A percentile compares a stretch with the other conserved stretches of the same genome.
phyloP scores from a whole-genome alignment of 2,329 filamentous ascomycete genomes.

The Hypoxylon sp. region DNA sequence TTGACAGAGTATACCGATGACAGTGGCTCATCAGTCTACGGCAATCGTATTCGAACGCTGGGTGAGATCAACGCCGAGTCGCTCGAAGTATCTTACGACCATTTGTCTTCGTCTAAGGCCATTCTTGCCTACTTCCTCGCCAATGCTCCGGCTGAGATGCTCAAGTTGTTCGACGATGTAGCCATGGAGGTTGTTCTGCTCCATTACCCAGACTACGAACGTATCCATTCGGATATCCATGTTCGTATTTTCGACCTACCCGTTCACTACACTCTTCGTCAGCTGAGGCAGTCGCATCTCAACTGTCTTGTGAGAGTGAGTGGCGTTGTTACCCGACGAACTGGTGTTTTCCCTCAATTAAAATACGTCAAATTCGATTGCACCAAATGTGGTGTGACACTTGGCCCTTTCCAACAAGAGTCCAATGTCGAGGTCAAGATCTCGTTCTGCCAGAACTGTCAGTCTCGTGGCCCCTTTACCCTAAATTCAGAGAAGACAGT shows the following conservation, averaged over 20 bases:
- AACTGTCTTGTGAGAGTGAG: conserved; percentile 96
- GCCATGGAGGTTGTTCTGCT: conserved; percentile 96
- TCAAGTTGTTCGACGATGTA: conserved; percentile 96
- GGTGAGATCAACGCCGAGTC: conserved; percentile 98
- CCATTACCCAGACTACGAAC: conserved; percentile 97
- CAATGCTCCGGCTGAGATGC: conserved; percentile 93
- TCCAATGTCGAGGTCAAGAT: conserved; percentile 97
- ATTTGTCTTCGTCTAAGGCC: conserved; percentile 90
- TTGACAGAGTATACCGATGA: conserved; percentile 96
- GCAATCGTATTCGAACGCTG: conserved; percentile 92
- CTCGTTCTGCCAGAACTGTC: conserved; percentile 95
- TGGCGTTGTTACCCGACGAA: conserved; percentile 94
- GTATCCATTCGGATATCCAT: conserved; percentile 97
- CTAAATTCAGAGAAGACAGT: conserved; percentile 98
- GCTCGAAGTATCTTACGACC: conserved; percentile 95
- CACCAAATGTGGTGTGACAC: conserved; percentile 88
- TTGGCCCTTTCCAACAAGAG: conserved; percentile 98
- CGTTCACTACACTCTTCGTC: conserved; percentile 93
- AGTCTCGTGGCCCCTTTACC: conserved; percentile 93
- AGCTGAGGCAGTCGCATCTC: conserved; percentile 93
- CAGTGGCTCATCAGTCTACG: conserved; percentile 91
- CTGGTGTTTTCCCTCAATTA: conserved; percentile 95
- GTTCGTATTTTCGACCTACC: conserved; percentile 96
- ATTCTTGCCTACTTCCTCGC: conserved; percentile 96
- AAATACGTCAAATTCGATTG: conserved; percentile 99